Evolutionary conservation across 1,284 basidiomycete species (phyloP).

Genomic region (Microbotryomycetes sp.): DNA sequence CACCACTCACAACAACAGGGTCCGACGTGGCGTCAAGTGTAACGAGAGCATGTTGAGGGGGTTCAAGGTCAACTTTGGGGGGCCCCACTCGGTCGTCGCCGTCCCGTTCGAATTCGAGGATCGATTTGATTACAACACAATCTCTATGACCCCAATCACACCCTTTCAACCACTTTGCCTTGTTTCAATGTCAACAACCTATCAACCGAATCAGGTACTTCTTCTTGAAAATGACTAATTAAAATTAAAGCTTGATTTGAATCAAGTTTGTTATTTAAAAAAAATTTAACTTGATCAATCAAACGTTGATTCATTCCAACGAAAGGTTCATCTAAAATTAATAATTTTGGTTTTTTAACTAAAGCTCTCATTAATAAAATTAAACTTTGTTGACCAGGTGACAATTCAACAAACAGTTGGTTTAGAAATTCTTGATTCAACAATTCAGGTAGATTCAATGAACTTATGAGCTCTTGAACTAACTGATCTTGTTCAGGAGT

Average conservation of each 20-base stretch:
- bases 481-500: conserved; percentile 46
- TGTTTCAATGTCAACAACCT: conserved; percentile 16
- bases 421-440: conserved; percentile 27
- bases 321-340: conserved; percentile 84
- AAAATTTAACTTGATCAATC: conserved; percentile 57
- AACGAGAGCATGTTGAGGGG: not conserved
- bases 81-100: no score
- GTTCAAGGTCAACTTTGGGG: not conserved
- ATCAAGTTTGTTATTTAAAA: conserved; percentile 55
- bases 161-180: conserved; percentile 8
- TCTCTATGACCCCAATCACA: no score
- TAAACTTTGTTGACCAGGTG: conserved; percentile 66
- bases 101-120: no score
- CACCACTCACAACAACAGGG: not conserved
- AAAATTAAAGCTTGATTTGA: conserved; percentile 67
- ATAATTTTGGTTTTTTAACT: conserved; percentile 57
- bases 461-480: conserved; percentile 52
- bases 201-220: conserved; percentile 49
- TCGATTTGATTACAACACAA: no score
- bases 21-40: not conserved
- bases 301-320: conserved; percentile 78
- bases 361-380: conserved; percentile 77
- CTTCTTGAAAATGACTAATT: conserved; percentile 81
- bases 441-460: conserved; percentile 48
- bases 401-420: conserved; percentile 55